Base-by-base conservation (phyloP, 257 asterid species). In the Datura wrightii region DNA sequence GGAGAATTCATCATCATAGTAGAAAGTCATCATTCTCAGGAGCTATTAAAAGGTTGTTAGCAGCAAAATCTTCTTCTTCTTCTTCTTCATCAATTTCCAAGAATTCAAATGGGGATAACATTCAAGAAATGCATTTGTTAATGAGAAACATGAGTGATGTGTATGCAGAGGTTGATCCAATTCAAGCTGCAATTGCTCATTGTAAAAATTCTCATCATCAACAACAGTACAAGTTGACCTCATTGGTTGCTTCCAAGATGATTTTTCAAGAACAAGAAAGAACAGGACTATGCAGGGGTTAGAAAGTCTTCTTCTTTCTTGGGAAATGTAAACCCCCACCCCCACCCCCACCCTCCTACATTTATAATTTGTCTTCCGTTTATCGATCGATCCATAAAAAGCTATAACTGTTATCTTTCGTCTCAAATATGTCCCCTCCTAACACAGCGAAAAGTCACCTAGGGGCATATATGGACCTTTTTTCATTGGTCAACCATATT, bases 111-210 rank as follows among this genome's bases (percentile, higher is more conserved):
- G 89, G 90, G 74, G 87, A 59, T 46, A 24, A 39, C 4, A 88
- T 71, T 53, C 80, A 83, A 82, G 89, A 90, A 19, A 10, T 82
- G 85, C 85, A 84, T 54, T 82, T 82, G 74, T 74, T 89, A 70
- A 90, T 88, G 92, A 90, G 91, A 48, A 89, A 90, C 50, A 85
- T 84, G 18, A 86, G 90, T 82, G 84, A 90, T 83, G 83, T 88
- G n/a, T 88, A 85, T 82, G 80, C 90, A 13, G 99, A 95, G 84
- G 42, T 79, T 63, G 60, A 76, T 87, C 92, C 99, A 53, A 94
- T 95, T 56, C 98, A 92, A 83, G 97, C 95, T 8, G 99, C 99
- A 13, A 95, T 95, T 87, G 97, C 95, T 52, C 94, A 95, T 48
- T 95, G 99, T 86, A 95, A 95, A 67, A 93, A 88, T 52, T 94